Conservation (phyloP, 2,329 filamentous ascomycete genomes). For the Nectriaceae sp. region DNA sequence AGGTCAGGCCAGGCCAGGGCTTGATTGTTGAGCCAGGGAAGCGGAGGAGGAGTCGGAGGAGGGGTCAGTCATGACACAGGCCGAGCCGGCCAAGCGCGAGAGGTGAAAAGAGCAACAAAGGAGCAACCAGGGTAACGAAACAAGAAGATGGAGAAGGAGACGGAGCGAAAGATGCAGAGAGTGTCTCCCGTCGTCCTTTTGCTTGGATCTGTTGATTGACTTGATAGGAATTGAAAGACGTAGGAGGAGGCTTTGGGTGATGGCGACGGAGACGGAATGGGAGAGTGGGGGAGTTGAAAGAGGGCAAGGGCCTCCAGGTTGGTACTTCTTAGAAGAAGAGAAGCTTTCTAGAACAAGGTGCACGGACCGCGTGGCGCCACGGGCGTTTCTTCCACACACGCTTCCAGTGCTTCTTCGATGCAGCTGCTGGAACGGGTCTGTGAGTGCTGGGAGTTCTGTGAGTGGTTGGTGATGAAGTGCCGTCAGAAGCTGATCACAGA, state of each 20-base stretch:
- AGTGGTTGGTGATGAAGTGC: too few relatives aligned
- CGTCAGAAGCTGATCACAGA: too few relatives aligned
- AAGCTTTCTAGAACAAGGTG: conserved; percentile 33
- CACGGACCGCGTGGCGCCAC: conserved; percentile 19
- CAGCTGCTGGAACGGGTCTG: conserved; percentile 26
- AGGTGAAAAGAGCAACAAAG: conserved; percentile 4
- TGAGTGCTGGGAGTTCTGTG: too few relatives aligned
- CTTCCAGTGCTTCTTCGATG: conserved; percentile 28
- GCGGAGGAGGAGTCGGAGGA: conserved; percentile 11
- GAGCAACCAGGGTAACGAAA: conserved; percentile 8
- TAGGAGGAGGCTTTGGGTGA: too few relatives aligned
- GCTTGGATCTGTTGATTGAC: too few relatives aligned
- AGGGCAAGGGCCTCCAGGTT: neutral
- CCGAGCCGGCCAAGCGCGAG: conserved; percentile 11
- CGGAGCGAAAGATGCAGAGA: too few relatives aligned
- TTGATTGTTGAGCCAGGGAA: too few relatives aligned
- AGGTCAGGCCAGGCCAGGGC: too few relatives aligned
- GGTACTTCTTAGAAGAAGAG: conserved; percentile 20
- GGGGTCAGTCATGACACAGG: conserved; percentile 21
- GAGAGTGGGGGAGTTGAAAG: neutral
- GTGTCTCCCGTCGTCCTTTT: too few relatives aligned
- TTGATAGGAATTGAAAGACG: too few relatives aligned
- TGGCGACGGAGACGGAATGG: neutral
- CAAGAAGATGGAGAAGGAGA: neutral
- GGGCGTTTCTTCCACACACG: conserved; percentile 26